phyloP scores from a whole-genome alignment of 2,329 filamentous ascomycete species.

The Ambrosiella cleistominuta region DNA sequence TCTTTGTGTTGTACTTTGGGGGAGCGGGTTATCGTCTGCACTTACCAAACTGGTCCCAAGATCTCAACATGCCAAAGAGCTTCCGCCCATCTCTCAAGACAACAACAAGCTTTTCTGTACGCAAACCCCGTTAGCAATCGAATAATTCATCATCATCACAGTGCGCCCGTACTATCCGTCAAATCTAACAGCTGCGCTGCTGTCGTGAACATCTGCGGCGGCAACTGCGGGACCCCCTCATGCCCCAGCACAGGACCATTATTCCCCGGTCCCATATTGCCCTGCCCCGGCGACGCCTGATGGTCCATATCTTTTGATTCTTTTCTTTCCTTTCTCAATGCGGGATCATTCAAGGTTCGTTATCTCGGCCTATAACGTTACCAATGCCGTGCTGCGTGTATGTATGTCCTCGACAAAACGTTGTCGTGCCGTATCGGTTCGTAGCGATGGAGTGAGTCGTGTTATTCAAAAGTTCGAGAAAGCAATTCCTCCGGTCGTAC shows the following conservation, averaged over 20 bases:
- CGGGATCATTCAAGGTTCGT: no score
- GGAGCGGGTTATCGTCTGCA: constrained; percentile 9
- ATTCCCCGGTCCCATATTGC: background rate
- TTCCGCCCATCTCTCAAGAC: constrained; percentile 86
- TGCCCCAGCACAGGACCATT: background rate
- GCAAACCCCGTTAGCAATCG: background rate
- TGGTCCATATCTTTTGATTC: background rate
- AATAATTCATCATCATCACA: background rate
- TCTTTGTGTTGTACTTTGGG: background rate
- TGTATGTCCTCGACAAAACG: no score
- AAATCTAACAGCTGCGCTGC: constrained; percentile 88
- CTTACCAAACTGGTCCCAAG: constrained; percentile 96
- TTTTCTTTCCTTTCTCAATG: no score
- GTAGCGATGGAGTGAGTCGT: no score
- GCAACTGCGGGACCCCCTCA: constrained; percentile 40
- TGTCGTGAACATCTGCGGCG: constrained; percentile 96
- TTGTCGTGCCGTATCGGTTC: no score
- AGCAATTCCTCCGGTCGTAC: no score
- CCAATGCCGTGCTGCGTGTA: no score
- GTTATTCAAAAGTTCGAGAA: no score
- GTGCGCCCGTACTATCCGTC: constrained; percentile 65
- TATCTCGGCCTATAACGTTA: no score
- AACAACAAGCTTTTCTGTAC: constrained; percentile 79
- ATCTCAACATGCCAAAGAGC: constrained; percentile 76
- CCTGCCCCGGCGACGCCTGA: background rate